Evolutionary conservation across 2,329 filamentous ascomycete species (phyloP).

Genomic region (Coleophoma eucalyptorum): DNA sequence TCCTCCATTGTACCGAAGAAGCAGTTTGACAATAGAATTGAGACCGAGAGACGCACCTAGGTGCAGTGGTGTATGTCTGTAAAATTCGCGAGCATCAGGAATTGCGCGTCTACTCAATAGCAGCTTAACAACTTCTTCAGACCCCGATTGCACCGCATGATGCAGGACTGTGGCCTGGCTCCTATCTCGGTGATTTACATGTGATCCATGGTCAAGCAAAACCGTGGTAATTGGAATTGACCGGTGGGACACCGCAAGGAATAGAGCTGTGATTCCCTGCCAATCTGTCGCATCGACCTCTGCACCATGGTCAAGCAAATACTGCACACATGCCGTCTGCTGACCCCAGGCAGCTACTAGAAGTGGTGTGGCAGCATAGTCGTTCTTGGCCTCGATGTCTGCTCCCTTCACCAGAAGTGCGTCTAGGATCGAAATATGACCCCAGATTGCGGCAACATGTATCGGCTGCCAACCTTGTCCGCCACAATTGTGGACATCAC

Average conservation of each 20-base stretch:
- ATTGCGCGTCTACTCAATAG: background rate
- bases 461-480: background rate
- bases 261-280: background rate
- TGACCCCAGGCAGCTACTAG: background rate
- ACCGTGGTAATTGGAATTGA: background rate
- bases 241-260: background rate
- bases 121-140: background rate
- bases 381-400: background rate
- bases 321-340: background rate
- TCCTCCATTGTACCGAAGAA: background rate
- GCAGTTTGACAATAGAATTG: background rate
- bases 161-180: background rate
- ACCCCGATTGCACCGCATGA: background rate
- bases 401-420: background rate
- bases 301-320: background rate
- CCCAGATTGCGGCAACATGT: background rate
- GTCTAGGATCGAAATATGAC: background rate
- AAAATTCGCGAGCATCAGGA: background rate
- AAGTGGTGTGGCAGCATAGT: background rate
- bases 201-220: background rate
- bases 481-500: background rate
- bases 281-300: background rate
- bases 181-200: background rate
- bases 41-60: background rate
- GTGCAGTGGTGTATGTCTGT: background rate